Percentiles rank a stretch among this genome's conserved stretches.
Conservation (phyloP, 768 basidiomycete species). For the Pholiota molesta region DNA sequence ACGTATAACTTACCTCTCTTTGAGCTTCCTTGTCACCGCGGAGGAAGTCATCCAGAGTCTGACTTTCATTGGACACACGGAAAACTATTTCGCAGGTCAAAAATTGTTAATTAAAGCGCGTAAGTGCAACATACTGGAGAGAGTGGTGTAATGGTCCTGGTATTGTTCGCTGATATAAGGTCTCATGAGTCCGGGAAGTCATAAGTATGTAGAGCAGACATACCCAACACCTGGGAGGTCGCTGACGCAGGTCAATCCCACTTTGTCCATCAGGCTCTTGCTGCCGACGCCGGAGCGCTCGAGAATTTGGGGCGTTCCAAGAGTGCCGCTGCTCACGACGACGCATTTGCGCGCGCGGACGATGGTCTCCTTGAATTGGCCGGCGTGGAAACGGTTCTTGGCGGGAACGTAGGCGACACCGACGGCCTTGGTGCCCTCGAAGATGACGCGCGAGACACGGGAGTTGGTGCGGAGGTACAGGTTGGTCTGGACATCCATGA, state of each 20-base stretch:
- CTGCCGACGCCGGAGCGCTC: constrained; percentile 74
- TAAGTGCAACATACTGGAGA: constrained; percentile 46
- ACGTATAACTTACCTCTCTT: constrained; percentile 45
- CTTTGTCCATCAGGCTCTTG: constrained; percentile 53
- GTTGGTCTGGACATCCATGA: constrained; percentile 70
- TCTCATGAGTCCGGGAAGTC: not conserved
- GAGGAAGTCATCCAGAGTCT: constrained; percentile 70
- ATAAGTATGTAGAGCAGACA: constrained; percentile 19
- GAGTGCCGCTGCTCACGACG: constrained; percentile 65
- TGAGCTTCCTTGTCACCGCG: constrained; percentile 64
- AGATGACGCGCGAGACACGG: constrained; percentile 70
- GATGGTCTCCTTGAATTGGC: constrained; percentile 59
- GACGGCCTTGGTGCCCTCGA: constrained; percentile 72
- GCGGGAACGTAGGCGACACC: constrained; percentile 72
- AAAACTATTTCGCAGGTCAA: constrained; percentile 41
- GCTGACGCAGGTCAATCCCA: constrained; percentile 64
- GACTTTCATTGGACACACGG: constrained; percentile 67
- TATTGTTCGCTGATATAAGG: constrained; percentile 56
- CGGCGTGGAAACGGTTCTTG: constrained; percentile 57
- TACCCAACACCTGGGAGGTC: constrained; percentile 74
- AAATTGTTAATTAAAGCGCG: not conserved
- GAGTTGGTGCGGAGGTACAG: constrained; percentile 68
- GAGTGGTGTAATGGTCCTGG: constrained; percentile 75
- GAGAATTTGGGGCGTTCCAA: constrained; percentile 73
- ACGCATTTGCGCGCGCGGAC: constrained; percentile 70